A percentile compares a stretch with the other conserved stretches of the same genome.
These are phyloP conservation scores for Wickerhamomyces rabaulensis DNA, from an alignment of 805 yeast genomes.

Conservation along the genomic window DNA sequence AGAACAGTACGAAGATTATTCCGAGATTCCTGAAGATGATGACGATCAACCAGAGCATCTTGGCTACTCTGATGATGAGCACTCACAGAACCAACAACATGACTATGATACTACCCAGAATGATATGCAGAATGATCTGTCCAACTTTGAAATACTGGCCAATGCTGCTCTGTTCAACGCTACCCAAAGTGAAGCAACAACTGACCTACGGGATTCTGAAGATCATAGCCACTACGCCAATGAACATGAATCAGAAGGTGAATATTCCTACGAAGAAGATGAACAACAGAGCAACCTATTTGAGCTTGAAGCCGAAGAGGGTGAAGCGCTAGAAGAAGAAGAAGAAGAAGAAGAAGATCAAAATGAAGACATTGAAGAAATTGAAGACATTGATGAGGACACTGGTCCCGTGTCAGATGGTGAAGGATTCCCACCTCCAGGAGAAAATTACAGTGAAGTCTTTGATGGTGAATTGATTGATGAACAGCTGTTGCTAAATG, in stretches of 20 bases:
- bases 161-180: neutral
- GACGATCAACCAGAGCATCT: neutral
- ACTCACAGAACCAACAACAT: neutral
- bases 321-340: neutral
- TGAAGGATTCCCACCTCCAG: neutral
- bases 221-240: neutral
- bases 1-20: neutral
- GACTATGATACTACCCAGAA: neutral
- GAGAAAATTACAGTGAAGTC: neutral
- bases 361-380: neutral
- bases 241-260: neutral
- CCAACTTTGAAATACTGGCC: slow-evolving; percentile 1
- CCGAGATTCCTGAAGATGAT: neutral
- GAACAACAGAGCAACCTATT: neutral
- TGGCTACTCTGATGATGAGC: neutral
- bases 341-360: neutral
- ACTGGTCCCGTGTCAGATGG: neutral
- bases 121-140: neutral
- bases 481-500: neutral
- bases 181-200: neutral
- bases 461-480: neutral
- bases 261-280: neutral
- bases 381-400: neutral
- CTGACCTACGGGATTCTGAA: neutral
- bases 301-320: neutral